phyloP scores from a whole-genome alignment of 1,284 basidiomycete species.

The Moniliophthora roreri region DNA sequence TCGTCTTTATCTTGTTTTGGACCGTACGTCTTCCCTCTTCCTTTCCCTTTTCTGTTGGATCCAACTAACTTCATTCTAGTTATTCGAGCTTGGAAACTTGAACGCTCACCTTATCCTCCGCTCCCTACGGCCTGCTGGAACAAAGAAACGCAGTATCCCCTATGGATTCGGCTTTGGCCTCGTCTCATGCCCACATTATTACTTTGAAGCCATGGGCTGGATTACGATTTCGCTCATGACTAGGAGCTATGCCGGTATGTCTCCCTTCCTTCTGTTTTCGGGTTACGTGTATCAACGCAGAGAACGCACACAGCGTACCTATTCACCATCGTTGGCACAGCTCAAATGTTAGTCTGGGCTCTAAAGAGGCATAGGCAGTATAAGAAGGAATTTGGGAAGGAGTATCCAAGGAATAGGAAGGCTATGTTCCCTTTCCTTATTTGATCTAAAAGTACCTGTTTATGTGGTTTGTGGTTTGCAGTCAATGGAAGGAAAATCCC shows the following conservation, averaged over 20 bases:
- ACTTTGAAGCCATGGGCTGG: constrained; percentile 89
- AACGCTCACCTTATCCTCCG: constrained; percentile 83
- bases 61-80: constrained; percentile 42
- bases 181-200: constrained; percentile 93
- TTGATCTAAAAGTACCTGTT: constrained; percentile 15
- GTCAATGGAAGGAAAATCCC: too few relatives aligned
- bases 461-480: neutral
- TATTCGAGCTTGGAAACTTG: constrained; percentile 87
- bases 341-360: constrained; percentile 89
- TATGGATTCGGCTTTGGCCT: constrained; percentile 84
- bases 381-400: constrained; percentile 90
- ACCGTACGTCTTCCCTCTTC: constrained; percentile 52
- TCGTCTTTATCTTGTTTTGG: constrained; percentile 70
- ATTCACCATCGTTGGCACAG: constrained; percentile 70
- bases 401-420: constrained; percentile 77
- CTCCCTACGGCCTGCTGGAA: constrained; percentile 79
- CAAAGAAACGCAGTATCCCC: constrained; percentile 83
- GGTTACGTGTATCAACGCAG: constrained; percentile 1
- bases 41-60: constrained; percentile 1
- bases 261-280: constrained; percentile 5
- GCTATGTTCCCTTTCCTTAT: constrained; percentile 79
- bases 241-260: constrained; percentile 73
- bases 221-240: constrained; percentile 77
- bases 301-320: constrained; percentile 51
- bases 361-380: constrained; percentile 90